Percentiles rank a stretch among this genome's conserved stretches.
Evolutionary conservation across 2,329 filamentous ascomycete genomes (phyloP).

Genomic region (Aureobasidium sp.): DNA sequence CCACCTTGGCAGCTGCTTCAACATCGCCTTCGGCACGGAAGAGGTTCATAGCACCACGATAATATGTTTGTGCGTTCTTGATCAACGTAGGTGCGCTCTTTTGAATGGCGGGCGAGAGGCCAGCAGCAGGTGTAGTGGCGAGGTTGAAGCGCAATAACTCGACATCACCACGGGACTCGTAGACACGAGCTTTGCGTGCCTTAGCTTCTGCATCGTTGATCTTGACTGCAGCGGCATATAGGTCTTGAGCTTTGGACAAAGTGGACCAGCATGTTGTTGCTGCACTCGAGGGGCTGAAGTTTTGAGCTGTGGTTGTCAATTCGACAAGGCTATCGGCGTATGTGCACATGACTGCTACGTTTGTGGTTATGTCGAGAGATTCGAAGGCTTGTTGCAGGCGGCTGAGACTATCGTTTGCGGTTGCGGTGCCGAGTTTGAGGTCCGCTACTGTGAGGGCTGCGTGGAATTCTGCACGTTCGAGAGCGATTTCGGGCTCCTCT

Average conservation of each 20-base stretch:
- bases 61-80: slow-evolving; percentile 50
- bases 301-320: slow-evolving; percentile 29
- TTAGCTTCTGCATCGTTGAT: slow-evolving; percentile 35
- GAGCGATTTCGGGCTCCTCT: slow-evolving; percentile 23
- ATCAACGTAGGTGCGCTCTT: slow-evolving; percentile 40
- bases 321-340: slow-evolving; percentile 49
- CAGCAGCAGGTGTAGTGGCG: slow-evolving; percentile 24
- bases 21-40: slow-evolving; percentile 19
- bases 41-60: slow-evolving; percentile 39
- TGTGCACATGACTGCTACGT: slow-evolving; percentile 42
- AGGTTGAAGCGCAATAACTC: slow-evolving; percentile 47
- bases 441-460: slow-evolving; percentile 48
- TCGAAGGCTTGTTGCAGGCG: slow-evolving; percentile 27
- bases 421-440: slow-evolving; percentile 43
- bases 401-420: slow-evolving; percentile 44
- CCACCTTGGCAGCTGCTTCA: slow-evolving; percentile 12
- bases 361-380: slow-evolving; percentile 25
- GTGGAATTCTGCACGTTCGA: slow-evolving; percentile 49
- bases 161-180: slow-evolving; percentile 45
- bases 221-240: slow-evolving; percentile 43
- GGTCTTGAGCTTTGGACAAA: slow-evolving; percentile 41
- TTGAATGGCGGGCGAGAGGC: slow-evolving; percentile 32
- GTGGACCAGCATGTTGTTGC: slow-evolving; percentile 41
- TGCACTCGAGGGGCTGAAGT: background rate
- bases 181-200: slow-evolving; percentile 40